A percentile compares a stretch with the other conserved stretches of the same genome.
phyloP scores from a whole-genome alignment of 345 rosid species.

The Eucalyptus erythrocorys region DNA sequence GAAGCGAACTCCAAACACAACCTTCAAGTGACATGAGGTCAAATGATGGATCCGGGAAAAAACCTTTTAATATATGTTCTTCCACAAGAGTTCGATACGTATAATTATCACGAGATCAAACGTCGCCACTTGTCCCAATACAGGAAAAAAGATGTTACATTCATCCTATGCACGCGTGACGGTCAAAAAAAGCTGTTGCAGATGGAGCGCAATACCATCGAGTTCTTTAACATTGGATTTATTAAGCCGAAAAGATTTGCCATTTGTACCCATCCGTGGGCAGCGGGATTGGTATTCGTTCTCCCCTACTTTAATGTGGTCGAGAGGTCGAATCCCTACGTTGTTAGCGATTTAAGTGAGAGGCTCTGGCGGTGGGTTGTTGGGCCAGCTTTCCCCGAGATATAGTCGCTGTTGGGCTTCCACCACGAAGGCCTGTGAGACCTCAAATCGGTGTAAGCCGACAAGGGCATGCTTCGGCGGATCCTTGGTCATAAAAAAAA shows the following conservation, averaged over 20 bases:
- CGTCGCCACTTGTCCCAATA: slow-evolving; percentile 13
- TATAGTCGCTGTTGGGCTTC: no score
- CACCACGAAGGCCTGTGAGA: no score
- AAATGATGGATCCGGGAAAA: background rate
- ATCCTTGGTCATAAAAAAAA: no score
- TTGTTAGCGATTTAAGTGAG: no score
- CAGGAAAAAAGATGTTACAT: background rate
- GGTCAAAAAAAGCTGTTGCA: slow-evolving; percentile 1
- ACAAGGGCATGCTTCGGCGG: no score
- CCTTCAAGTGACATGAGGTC: background rate
- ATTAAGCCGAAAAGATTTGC: background rate
- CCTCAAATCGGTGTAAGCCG: no score
- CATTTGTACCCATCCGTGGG: no score
- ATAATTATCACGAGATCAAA: background rate
- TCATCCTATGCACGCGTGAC: slow-evolving; percentile 9
- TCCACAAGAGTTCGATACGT: background rate
- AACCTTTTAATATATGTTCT: background rate
- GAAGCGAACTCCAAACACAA: background rate
- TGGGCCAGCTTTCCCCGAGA: no score
- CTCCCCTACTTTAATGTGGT: no score
- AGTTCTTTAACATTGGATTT: background rate
- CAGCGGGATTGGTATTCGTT: no score
- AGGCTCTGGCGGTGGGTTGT: no score
- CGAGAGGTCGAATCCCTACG: no score
- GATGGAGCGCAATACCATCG: slow-evolving; percentile 7